Base-by-base conservation (phyloP, 2,329 filamentous ascomycete species). In the Alternaria burnsii region DNA sequence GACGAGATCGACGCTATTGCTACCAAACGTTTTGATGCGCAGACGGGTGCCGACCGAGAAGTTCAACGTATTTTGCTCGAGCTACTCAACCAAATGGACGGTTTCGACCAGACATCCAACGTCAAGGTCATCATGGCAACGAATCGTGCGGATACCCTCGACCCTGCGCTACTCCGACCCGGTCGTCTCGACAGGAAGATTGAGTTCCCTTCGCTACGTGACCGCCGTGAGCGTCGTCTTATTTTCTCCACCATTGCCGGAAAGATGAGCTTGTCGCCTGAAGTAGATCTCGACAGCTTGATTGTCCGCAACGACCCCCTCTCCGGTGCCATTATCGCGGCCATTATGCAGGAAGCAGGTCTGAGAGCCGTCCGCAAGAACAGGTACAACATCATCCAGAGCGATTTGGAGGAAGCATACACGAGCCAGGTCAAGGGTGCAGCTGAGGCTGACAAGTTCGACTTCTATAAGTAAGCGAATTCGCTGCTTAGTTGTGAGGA, bases 61-160 rank as follows among this genome's bases (percentile, higher is more conserved):
- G 95, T 99, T 16, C 95, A 99, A 84, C 94, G 95, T 86, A 99
- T 99, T 75, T 85, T 99, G 61, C 89, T 99, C 62, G 95, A 99
- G 80, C 84, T 99, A 69, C 89, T 99, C 67, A 99, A 99, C 83
- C 95, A 99, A 82, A 99, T 99, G 95, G 95, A 99, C 79, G 95
- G 95, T 68, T 99, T 99, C 84, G 95, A 99, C 80, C 95, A 99
- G 82, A 97, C 93, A 0, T 92, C 93, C 79, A 99, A 99, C 81
- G 95, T 99, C 82, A 99, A 99, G 85, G 95, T 99, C 78, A 99
- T 99, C 83, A 99, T 99, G 95, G 95, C 95, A 69, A 99, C 95
- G 70, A 99, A 99, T 85, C 91, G 95, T 78, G 94, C 95, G 68
- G 95, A 98, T 80, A 99, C 95, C 7, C 87, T 99, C 67, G 95